A percentile compares a stretch with the other conserved stretches of the same genome.
These are phyloP conservation scores for Phytophthora fragariaefolia DNA, from an alignment of 352 stramenopile genomes.

Conservation along the genomic window DNA sequence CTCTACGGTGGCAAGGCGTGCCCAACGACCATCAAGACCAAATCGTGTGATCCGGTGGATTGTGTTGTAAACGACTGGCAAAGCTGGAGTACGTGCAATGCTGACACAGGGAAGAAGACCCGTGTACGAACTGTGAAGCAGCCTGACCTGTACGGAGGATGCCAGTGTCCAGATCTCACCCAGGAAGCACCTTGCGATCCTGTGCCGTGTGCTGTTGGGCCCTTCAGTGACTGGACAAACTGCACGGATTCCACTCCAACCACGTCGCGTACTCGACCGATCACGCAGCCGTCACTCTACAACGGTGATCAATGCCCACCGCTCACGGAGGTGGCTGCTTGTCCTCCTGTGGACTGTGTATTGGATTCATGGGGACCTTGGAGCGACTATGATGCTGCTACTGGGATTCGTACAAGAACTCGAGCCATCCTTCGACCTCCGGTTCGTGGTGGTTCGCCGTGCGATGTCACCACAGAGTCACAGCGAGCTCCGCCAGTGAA, in stretches of 20 bases:
- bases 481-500: conserved; percentile 53
- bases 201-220: conserved; percentile 46
- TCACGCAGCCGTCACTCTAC: conserved; percentile 48
- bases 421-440: conserved; percentile 35
- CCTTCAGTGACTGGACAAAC: conserved; percentile 52
- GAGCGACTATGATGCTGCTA: conserved; percentile 48
- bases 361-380: conserved; percentile 50
- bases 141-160: conserved; percentile 58
- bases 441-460: conserved; percentile 50
- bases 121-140: conserved; percentile 46
- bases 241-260: conserved; percentile 53
- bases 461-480: conserved; percentile 37
- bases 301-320: conserved; percentile 34
- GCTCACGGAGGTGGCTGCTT: conserved; percentile 37
- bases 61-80: conserved; percentile 51
- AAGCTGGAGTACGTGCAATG: conserved; percentile 37
- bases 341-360: conserved; percentile 51
- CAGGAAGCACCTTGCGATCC: conserved; percentile 51
- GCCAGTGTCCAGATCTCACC: conserved; percentile 49
- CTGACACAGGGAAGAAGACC: conserved; percentile 39
- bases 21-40: conserved; percentile 33
- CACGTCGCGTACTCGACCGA: conserved; percentile 37
- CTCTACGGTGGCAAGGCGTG: conserved; percentile 53
- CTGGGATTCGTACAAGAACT: conserved; percentile 43
- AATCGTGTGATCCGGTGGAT: conserved; percentile 59